These are phyloP conservation scores for Colletotrichum lupini DNA, from an alignment of 2,329 filamentous ascomycete species.

Conservation along the genomic window DNA sequence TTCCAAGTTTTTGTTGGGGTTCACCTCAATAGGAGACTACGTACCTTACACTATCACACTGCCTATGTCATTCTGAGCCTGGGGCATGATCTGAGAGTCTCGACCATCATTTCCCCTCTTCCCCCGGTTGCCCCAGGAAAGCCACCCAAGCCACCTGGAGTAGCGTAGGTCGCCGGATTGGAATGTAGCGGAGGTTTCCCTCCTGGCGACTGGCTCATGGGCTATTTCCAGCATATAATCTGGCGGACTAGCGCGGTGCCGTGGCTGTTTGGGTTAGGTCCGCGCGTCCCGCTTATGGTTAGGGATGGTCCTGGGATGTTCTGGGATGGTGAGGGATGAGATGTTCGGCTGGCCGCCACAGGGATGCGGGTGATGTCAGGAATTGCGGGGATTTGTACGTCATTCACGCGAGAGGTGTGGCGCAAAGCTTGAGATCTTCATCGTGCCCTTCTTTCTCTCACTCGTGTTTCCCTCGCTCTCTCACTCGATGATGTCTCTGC, in stretches of 20 bases:
- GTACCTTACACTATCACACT: too few relatives aligned
- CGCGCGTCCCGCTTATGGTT: slow-evolving; percentile 23
- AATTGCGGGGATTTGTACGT: slow-evolving; percentile 25
- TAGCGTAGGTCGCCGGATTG: background rate
- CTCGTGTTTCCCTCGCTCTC: background rate
- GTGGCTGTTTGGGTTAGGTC: slow-evolving; percentile 4
- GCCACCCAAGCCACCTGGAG: background rate
- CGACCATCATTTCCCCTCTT: background rate
- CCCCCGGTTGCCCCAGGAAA: background rate
- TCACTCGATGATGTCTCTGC: background rate
- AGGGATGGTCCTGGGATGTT: background rate
- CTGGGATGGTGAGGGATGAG: background rate
- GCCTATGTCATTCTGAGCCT: background rate
- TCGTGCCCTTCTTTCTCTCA: background rate
- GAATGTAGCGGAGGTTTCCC: slow-evolving; percentile 16
- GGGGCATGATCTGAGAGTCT: background rate
- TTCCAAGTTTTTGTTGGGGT: background rate
- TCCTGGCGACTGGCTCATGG: background rate
- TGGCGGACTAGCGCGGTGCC: background rate
- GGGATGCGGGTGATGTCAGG: slow-evolving; percentile 7
- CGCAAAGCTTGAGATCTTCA: slow-evolving; percentile 4
- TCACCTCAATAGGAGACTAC: background rate
- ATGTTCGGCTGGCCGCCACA: slow-evolving; percentile 6
- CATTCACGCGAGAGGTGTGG: slow-evolving; percentile 18
- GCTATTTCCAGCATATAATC: background rate